These are phyloP conservation scores for Chionographis japonica DNA, from an alignment of 106 monocot genomes.

Conservation along the genomic window DNA sequence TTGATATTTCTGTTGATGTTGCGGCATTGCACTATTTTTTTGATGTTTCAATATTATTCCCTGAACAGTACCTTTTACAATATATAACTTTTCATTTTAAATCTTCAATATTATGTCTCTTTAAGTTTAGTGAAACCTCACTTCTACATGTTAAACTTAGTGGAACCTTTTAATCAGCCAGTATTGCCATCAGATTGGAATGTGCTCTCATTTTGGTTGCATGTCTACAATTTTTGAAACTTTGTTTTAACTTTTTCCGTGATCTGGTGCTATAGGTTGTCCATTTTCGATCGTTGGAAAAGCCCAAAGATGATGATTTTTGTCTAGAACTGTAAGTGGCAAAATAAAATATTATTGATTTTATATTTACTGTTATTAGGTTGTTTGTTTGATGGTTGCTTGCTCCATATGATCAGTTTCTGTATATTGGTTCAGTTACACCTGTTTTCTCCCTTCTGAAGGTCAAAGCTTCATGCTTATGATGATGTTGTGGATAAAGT, in stretches of 20 bases:
- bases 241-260: neutral
- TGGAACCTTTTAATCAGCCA: neutral
- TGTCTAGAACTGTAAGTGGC: constrained; percentile 72
- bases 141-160: too few species aligned
- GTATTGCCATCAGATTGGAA: too few species aligned
- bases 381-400: neutral
- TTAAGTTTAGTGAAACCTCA: too few species aligned
- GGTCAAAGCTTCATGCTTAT: constrained; percentile 83
- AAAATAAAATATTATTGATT: neutral
- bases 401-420: neutral
- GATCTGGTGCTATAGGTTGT: constrained; percentile 59
- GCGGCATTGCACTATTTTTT: too few species aligned
- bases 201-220: neutral
- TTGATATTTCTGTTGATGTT: too few species aligned
- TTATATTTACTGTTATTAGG: neutral
- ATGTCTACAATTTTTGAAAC: too few species aligned
- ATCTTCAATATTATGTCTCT: too few species aligned
- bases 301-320: constrained; percentile 97
- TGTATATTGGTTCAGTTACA: neutral
- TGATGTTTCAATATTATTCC: too few species aligned
- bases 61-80: too few species aligned
- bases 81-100: too few species aligned
- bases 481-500: constrained; percentile 95
- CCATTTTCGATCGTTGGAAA: constrained; percentile 86
- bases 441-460: constrained; percentile 16